Evolutionary conservation across 2,329 filamentous ascomycete species (phyloP).

Genomic region (Ramularia endophylla): DNA sequence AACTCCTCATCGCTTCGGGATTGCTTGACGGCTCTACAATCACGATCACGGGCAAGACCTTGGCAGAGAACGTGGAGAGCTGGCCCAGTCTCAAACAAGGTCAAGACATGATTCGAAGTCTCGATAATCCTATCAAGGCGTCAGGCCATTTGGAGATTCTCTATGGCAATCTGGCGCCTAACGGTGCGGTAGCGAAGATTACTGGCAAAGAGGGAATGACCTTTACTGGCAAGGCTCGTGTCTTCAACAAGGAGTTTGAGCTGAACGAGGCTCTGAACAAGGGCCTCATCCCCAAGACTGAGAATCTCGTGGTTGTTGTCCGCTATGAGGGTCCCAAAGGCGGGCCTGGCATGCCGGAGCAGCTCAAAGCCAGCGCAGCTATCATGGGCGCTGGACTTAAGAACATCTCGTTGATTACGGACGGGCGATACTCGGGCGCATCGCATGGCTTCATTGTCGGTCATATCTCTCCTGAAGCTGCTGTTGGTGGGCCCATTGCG

Average conservation of each 20-base stretch:
- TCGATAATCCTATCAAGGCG: conserved; percentile 77
- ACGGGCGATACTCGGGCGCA: conserved; percentile 83
- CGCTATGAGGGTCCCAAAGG: conserved; percentile 92
- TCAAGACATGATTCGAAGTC: conserved; percentile 75
- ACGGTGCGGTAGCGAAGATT: conserved; percentile 90
- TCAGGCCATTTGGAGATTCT: conserved; percentile 87
- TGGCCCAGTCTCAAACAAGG: conserved; percentile 70
- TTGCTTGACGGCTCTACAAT: conserved; percentile 71
- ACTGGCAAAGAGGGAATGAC: conserved; percentile 85
- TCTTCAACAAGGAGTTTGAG: conserved; percentile 80
- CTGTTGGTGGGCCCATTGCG: conserved; percentile 80
- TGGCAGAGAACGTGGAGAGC: conserved; percentile 72
- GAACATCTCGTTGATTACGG: conserved; percentile 86
- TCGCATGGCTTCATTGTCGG: conserved; percentile 91
- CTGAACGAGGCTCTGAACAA: conserved; percentile 68
- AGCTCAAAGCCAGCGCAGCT: conserved; percentile 78
- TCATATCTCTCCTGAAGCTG: conserved; percentile 86
- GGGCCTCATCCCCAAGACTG: conserved; percentile 64
- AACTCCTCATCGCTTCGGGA: conserved; percentile 70
- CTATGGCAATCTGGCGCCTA: conserved; percentile 79
- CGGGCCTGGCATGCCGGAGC: conserved; percentile 93
- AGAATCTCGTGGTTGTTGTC: conserved; percentile 84
- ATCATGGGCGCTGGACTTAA: conserved; percentile 88
- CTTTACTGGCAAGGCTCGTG: conserved; percentile 74
- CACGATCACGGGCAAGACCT: conserved; percentile 78